Evolutionary conservation across 148 eudicot species (phyloP).

Genomic region (Agrostemma githago): DNA sequence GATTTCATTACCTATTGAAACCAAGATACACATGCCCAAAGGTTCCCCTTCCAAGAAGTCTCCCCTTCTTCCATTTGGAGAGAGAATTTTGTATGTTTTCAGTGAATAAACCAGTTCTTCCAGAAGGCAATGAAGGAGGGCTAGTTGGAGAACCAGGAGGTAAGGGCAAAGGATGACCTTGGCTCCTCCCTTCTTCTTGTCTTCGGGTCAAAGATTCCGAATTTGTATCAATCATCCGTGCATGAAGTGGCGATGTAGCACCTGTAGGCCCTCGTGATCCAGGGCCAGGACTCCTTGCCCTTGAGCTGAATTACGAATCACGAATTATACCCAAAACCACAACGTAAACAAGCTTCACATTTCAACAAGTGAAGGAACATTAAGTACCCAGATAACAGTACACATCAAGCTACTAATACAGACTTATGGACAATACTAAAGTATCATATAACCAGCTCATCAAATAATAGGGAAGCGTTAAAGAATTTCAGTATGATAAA

Average conservation of each 20-base stretch:
- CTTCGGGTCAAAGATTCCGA: constrained; percentile 61
- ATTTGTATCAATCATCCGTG: constrained; percentile 36
- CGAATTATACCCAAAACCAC: constrained; percentile 35
- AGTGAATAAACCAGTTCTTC: constrained; percentile 37
- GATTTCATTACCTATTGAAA: constrained; percentile 61
- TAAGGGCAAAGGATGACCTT: constrained; percentile 76
- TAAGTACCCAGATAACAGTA: constrained; percentile 9
- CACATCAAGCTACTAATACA: neutral
- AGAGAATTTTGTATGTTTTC: constrained; percentile 38
- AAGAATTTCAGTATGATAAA: neutral
- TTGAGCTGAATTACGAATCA: constrained; percentile 38
- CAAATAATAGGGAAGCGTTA: neutral
- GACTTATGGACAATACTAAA: neutral
- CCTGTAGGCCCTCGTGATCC: constrained; percentile 50
- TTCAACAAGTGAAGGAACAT: constrained; percentile 8
- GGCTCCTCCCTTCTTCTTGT: constrained; percentile 64
- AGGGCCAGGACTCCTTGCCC: constrained; percentile 64
- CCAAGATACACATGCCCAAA: constrained; percentile 98
- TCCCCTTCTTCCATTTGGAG: constrained; percentile 91
- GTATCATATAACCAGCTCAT: neutral
- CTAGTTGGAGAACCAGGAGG: constrained; percentile 82
- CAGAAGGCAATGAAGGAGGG: constrained; percentile 50
- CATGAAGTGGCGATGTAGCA: constrained; percentile 64
- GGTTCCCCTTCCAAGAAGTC: constrained; percentile 92
- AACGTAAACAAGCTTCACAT: constrained; percentile 8